A percentile compares a stretch with the other conserved stretches of the same genome.
Evolutionary conservation across 169 alveolate genomes (phyloP).

Genomic region (Plasmodium vinckei): DNA sequence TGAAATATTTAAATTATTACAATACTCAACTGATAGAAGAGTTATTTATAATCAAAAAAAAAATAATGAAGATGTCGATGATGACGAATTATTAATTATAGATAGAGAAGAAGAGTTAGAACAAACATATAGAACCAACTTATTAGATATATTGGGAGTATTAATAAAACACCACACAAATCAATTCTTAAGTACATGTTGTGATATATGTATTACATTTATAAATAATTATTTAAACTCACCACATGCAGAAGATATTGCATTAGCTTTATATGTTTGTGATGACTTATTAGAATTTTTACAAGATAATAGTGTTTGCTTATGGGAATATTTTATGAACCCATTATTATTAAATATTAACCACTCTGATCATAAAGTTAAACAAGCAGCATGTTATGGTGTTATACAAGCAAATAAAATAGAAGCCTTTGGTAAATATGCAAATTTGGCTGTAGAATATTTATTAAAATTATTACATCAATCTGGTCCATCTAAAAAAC

Average conservation of each 20-base stretch:
- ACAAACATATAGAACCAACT: constrained; percentile 84
- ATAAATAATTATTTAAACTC: constrained; percentile 75
- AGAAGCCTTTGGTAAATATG: constrained; percentile 83
- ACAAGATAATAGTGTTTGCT: constrained; percentile 79
- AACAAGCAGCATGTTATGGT: constrained; percentile 89
- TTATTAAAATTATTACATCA: constrained; percentile 64
- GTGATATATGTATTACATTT: constrained; percentile 79
- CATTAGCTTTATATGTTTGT: constrained; percentile 88
- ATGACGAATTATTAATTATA: constrained; percentile 82
- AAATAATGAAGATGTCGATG: constrained; percentile 83
- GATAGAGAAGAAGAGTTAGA: constrained; percentile 86
- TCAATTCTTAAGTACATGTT: constrained; percentile 85
- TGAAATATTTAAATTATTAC: constrained; percentile 40
- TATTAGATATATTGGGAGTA: constrained; percentile 86
- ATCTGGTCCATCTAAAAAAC: constrained; percentile 56
- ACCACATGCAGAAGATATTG: constrained; percentile 83
- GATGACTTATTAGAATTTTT: constrained; percentile 87
- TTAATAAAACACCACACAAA: constrained; percentile 86
- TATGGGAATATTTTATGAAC: constrained; percentile 84
- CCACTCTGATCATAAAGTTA: constrained; percentile 82
- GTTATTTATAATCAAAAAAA: constrained; percentile 80
- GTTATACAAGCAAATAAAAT: constrained; percentile 83
- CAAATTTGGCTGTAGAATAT: constrained; percentile 80
- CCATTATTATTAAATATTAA: constrained; percentile 79
- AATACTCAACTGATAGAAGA: constrained; percentile 73